Percentiles rank a stretch among this genome's conserved stretches.
Evolutionary conservation across 2,329 filamentous ascomycete species (phyloP).

Genomic region (Fusarium chuoi): DNA sequence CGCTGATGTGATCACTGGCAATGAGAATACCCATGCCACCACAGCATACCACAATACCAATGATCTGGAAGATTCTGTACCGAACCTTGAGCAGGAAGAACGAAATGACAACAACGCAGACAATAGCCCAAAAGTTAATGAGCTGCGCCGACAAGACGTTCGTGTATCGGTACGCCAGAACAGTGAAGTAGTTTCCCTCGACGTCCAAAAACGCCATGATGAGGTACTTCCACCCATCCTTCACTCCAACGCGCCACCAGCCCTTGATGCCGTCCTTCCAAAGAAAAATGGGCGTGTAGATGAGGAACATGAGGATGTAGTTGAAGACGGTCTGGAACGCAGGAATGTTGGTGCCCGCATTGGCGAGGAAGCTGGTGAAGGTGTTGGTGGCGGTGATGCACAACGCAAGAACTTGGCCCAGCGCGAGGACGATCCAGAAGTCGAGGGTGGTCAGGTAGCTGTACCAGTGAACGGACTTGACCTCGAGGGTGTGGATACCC

Average conservation of each 20-base stretch:
- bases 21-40: constrained; percentile 90
- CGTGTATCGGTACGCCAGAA: constrained; percentile 91
- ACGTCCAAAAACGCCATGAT: constrained; percentile 94
- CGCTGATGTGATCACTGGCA: constrained; percentile 85
- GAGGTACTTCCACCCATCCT: constrained; percentile 92
- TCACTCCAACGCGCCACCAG: constrained; percentile 71
- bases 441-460: constrained; percentile 84
- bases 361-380: constrained; percentile 79
- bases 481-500: constrained; percentile 66
- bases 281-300: constrained; percentile 84
- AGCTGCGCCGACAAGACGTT: constrained; percentile 93
- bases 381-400: constrained; percentile 95
- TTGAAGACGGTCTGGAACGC: constrained; percentile 97
- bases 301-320: constrained; percentile 82
- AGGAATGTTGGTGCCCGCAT: constrained; percentile 79
- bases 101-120: constrained; percentile 87
- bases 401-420: constrained; percentile 87
- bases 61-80: constrained; percentile 86
- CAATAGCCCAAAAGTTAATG: constrained; percentile 99
- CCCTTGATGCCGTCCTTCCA: constrained; percentile 80
- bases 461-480: constrained; percentile 67
- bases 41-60: constrained; percentile 89
- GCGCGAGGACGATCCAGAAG: constrained; percentile 84
- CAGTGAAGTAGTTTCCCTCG: constrained; percentile 97
- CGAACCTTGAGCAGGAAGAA: constrained; percentile 86